phyloP scores from a whole-genome alignment of 2,329 filamentous ascomycete genomes.

The Coccinonectria pachysandricola region DNA sequence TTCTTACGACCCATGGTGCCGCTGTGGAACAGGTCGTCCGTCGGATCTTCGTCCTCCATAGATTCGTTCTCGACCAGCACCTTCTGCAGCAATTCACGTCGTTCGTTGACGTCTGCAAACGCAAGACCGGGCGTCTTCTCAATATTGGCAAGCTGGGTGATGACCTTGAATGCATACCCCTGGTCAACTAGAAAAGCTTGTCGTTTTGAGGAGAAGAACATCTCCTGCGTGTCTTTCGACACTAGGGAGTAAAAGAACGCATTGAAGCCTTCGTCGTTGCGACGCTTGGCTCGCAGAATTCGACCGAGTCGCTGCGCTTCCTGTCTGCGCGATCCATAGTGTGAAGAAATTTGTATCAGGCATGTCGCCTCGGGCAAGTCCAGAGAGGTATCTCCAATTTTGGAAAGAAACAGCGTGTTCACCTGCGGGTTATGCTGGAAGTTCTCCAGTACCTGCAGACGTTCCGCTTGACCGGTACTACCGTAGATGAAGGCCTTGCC shows the following conservation, averaged over 20 bases:
- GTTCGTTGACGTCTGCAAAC: slow-evolving; percentile 68
- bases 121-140: slow-evolving; percentile 72
- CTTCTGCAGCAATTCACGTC: slow-evolving; percentile 77
- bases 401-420: slow-evolving; percentile 90
- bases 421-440: slow-evolving; percentile 88
- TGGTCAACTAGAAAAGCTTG: slow-evolving; percentile 97
- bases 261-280: slow-evolving; percentile 97
- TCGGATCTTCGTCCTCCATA: slow-evolving; percentile 59
- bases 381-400: slow-evolving; percentile 97
- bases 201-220: slow-evolving; percentile 94
- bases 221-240: slow-evolving; percentile 93
- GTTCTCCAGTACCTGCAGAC: slow-evolving; percentile 79
- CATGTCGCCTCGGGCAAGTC: slow-evolving; percentile 95
- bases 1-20: slow-evolving; percentile 41
- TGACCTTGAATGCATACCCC: slow-evolving; percentile 98
- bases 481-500: slow-evolving; percentile 88
- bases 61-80: slow-evolving; percentile 82
- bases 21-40: slow-evolving; percentile 31
- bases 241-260: slow-evolving; percentile 98
- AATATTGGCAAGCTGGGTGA: slow-evolving; percentile 87
- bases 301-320: slow-evolving; percentile 90
- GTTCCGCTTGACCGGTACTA: slow-evolving; percentile 75
- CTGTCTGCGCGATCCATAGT: slow-evolving; percentile 93
- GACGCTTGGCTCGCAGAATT: slow-evolving; percentile 85
- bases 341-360: slow-evolving; percentile 92